These are phyloP conservation scores for Meira miltonrushii DNA, from an alignment of 1,284 basidiomycete genomes.

Conservation along the genomic window DNA sequence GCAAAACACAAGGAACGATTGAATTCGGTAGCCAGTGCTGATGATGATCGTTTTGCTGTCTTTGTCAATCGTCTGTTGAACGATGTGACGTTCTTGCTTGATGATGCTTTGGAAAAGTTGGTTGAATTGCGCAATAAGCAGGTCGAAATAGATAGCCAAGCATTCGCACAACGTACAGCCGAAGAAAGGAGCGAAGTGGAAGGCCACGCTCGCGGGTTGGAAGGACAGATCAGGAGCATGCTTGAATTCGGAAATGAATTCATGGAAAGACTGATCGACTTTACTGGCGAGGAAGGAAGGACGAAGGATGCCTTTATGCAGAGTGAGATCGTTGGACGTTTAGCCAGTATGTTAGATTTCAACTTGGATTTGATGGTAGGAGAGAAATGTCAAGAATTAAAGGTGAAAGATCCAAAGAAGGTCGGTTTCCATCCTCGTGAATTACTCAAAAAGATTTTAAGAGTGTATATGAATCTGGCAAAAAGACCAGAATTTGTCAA, in stretches of 20 bases:
- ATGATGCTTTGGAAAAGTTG: slow-evolving; percentile 86
- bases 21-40: slow-evolving; percentile 28
- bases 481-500: slow-evolving; percentile 73
- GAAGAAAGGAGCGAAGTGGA: slow-evolving; percentile 81
- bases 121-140: slow-evolving; percentile 82
- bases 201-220: slow-evolving; percentile 69
- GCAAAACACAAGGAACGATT: slow-evolving; percentile 45
- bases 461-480: slow-evolving; percentile 85
- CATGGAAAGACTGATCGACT: slow-evolving; percentile 79
- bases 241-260: slow-evolving; percentile 80
- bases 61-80: slow-evolving; percentile 99
- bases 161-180: slow-evolving; percentile 63
- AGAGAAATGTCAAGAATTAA: slow-evolving; percentile 71
- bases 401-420: slow-evolving; percentile 79
- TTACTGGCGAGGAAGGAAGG: slow-evolving; percentile 66
- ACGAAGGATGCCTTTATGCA: slow-evolving; percentile 90
- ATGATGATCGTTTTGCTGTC: slow-evolving; percentile 59
- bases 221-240: slow-evolving; percentile 78
- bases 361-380: slow-evolving; percentile 86
- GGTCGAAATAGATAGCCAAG: slow-evolving; percentile 69
- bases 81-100: slow-evolving; percentile 96
- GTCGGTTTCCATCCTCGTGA: slow-evolving; percentile 81
- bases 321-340: slow-evolving; percentile 88
- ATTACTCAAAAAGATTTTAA: slow-evolving; percentile 78
- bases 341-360: slow-evolving; percentile 96